Evolutionary conservation across 2,329 filamentous ascomycete genomes (phyloP).

Genomic region (Ceratocystiopsis sp.): DNA sequence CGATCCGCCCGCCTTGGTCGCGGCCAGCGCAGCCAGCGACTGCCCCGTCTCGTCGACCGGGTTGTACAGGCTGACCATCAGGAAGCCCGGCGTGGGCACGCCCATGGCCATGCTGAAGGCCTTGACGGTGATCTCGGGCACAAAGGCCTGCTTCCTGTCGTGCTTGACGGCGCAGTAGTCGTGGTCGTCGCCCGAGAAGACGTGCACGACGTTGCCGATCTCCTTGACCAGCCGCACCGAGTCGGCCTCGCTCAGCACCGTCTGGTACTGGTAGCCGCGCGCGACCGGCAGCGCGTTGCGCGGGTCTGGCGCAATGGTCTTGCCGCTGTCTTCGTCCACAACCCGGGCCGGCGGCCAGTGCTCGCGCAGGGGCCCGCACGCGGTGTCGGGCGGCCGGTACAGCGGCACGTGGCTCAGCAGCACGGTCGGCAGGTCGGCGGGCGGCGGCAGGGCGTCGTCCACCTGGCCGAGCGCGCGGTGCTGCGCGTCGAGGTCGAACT

Average conservation of each 20-base stretch:
- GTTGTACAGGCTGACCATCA: conserved; percentile 84
- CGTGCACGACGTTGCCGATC: conserved; percentile 65
- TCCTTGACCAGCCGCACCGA: conserved; percentile 60
- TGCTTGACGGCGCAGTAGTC: conserved; percentile 92
- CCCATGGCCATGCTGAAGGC: conserved; percentile 95
- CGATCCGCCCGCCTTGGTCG: conserved; percentile 4
- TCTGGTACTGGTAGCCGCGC: conserved; percentile 89
- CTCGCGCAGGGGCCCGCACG: conserved; percentile 76
- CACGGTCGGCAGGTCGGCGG: conserved; percentile 62
- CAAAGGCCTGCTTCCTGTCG: conserved; percentile 44
- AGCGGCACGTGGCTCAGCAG: conserved; percentile 84
- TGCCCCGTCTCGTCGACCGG: conserved; percentile 50
- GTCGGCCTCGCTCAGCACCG: conserved; percentile 64
- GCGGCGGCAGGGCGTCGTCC: conserved; percentile 21
- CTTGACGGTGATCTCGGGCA: conserved; percentile 85
- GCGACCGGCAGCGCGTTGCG: conserved; percentile 63
- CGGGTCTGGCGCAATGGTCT: conserved; percentile 41
- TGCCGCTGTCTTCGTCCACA: conserved; percentile 21
- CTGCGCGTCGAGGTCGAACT: conserved; percentile 15
- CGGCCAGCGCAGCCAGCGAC: conserved; percentile 24
- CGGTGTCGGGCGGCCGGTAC: conserved; percentile 64
- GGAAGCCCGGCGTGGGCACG: conserved; percentile 69
- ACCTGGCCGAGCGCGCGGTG: neutral
- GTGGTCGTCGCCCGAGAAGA: conserved; percentile 93
- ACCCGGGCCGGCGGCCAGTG: conserved; percentile 53